phyloP scores from a whole-genome alignment of 1,284 basidiomycete species.

The Tilletia indica region DNA sequence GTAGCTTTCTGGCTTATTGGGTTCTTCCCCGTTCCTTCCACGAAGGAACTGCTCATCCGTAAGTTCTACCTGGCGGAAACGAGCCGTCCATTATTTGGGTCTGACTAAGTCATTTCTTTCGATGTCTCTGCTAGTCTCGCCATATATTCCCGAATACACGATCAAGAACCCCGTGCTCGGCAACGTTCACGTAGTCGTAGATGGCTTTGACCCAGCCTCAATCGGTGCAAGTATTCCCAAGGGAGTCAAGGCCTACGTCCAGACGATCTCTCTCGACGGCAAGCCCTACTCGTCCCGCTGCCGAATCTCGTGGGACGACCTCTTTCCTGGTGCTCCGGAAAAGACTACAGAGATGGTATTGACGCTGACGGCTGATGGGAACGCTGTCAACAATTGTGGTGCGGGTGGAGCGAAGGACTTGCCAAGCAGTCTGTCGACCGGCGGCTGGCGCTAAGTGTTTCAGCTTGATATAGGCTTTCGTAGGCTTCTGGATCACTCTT shows the following conservation, averaged over 20 bases:
- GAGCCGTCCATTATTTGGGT: too few relatives aligned
- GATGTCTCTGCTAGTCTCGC: conserved; percentile 26
- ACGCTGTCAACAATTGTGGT: conserved; percentile 25
- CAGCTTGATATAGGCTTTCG: too few relatives aligned
- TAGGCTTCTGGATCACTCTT: too few relatives aligned
- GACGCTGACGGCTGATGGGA: conserved; percentile 21
- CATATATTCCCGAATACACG: conserved; percentile 41
- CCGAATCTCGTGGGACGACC: conserved; percentile 23
- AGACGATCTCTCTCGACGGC: conserved; percentile 26
- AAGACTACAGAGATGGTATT: conserved; percentile 20
- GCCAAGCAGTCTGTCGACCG: conserved; percentile 25
- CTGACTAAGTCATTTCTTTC: too few relatives aligned
- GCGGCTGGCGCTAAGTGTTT: conserved; percentile 20
- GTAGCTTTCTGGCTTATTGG: conserved; percentile 65
- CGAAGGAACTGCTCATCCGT: conserved; percentile 38
- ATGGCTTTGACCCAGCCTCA: conserved; percentile 30
- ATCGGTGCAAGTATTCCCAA: conserved; percentile 19
- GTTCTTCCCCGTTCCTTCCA: conserved; percentile 63
- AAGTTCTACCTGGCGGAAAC: not conserved
- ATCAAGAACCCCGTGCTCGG: conserved; percentile 41
- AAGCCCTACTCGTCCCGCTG: conserved; percentile 23
- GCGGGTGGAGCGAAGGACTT: conserved; percentile 18
- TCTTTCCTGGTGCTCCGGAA: conserved; percentile 23
- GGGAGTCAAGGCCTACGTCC: conserved; percentile 26
- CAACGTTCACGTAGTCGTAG: conserved; percentile 33